These are phyloP conservation scores for Avena insularis DNA, from an alignment of 176 grass and related monocot species.

Conservation along the genomic window DNA sequence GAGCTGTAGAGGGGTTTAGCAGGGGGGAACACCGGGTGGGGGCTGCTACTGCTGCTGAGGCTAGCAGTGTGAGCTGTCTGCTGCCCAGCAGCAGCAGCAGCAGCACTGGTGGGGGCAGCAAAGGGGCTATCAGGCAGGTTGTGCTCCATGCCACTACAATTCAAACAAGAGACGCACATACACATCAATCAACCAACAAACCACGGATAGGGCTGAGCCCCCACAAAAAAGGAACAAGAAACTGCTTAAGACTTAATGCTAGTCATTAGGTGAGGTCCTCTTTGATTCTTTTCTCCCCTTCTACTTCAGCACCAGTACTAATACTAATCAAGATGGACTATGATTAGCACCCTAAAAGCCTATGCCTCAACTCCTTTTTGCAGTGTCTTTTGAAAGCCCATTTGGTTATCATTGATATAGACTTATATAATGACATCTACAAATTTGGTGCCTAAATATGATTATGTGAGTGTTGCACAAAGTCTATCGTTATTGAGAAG, in stretches of 20 bases:
- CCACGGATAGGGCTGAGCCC: constrained; percentile 28
- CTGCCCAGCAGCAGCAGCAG: constrained; percentile 35
- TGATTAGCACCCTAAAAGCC: constrained; percentile 30
- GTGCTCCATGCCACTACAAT: constrained; percentile 68
- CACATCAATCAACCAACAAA: constrained; percentile 32
- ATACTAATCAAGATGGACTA: constrained; percentile 27
- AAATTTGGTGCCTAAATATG: not conserved
- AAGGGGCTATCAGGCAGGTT: constrained; percentile 78
- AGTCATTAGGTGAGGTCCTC: constrained; percentile 29
- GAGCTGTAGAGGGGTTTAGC: constrained; percentile 66
- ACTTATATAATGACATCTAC: not conserved
- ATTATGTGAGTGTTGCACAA: not conserved
- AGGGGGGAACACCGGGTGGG: constrained; percentile 54
- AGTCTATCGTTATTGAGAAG: not conserved
- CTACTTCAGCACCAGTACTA: constrained; percentile 8
- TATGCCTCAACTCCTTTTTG: constrained; percentile 29
- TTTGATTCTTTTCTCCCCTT: not conserved
- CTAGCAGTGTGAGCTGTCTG: constrained; percentile 31
- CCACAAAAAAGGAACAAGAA: constrained; percentile 13
- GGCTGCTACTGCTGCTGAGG: constrained; percentile 32
- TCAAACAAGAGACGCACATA: constrained; percentile 48
- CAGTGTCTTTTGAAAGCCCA: constrained; percentile 19
- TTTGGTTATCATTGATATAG: constrained; percentile 23
- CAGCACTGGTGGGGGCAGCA: constrained; percentile 65
- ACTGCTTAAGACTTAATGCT: constrained; percentile 27